Evolutionary conservation across 2,329 filamentous ascomycete genomes (phyloP).

Genomic region (Elsinoe arachidis): DNA sequence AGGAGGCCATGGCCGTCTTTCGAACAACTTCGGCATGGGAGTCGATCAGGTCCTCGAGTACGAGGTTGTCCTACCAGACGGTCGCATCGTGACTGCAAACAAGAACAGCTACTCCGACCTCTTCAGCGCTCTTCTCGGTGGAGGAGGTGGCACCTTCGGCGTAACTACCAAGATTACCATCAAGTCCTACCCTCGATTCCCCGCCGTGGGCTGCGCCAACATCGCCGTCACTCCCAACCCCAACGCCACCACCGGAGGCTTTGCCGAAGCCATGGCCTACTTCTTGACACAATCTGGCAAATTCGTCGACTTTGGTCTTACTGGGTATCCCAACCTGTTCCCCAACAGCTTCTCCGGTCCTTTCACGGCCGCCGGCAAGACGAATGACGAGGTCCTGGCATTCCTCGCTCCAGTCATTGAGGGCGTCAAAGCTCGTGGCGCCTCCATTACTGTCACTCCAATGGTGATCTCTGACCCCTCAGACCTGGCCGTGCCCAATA

Average conservation of each 20-base stretch:
- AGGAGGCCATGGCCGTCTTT: slow-evolving; percentile 20
- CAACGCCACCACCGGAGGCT: slow-evolving; percentile 8
- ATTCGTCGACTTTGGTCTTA: slow-evolving; percentile 7
- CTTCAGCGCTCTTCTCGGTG: slow-evolving; percentile 19
- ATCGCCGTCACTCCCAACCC: slow-evolving; percentile 19
- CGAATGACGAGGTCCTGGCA: slow-evolving; percentile 7
- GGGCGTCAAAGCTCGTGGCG: neutral
- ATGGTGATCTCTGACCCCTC: neutral
- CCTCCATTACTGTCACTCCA: neutral
- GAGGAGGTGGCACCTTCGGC: slow-evolving; percentile 16
- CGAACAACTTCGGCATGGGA: slow-evolving; percentile 21
- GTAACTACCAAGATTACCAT: slow-evolving; percentile 14
- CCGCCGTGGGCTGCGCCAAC: slow-evolving; percentile 17
- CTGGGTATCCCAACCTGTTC: slow-evolving; percentile 4
- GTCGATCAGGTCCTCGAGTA: slow-evolving; percentile 23
- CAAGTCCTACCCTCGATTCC: slow-evolving; percentile 1
- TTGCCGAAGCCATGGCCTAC: neutral
- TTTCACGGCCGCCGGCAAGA: slow-evolving; percentile 7
- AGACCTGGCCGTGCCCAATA: slow-evolving; percentile 1
- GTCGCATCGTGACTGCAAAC: slow-evolving; percentile 21
- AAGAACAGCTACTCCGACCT: slow-evolving; percentile 16
- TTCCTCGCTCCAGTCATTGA: neutral
- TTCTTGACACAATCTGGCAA: neutral
- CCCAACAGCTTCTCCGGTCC: slow-evolving; percentile 1
- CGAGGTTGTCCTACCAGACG: slow-evolving; percentile 20